phyloP scores from a whole-genome alignment of 192 early-diverging fungal species.

The Rhizophagus clarus region DNA sequence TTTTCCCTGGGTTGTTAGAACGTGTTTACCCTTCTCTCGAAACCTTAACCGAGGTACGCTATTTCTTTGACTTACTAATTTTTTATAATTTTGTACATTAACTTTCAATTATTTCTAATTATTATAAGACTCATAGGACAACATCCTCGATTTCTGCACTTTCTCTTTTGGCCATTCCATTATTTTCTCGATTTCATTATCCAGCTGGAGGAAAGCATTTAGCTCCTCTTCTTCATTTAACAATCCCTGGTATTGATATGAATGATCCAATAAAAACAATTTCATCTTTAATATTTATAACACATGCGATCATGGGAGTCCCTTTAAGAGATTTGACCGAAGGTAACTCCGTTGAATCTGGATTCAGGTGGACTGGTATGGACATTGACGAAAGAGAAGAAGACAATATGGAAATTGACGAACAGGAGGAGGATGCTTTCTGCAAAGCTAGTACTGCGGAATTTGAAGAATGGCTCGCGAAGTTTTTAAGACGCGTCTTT shows the following conservation, averaged over 20 bases:
- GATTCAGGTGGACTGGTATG: conserved; percentile 45
- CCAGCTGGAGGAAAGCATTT: conserved; percentile 86
- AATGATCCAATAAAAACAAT: conserved; percentile 89
- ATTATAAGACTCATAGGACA: conserved; percentile 82
- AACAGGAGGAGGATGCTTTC: conserved; percentile 68
- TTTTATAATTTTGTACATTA: neutral
- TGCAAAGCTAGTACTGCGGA: conserved; percentile 71
- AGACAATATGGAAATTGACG: conserved; percentile 49
- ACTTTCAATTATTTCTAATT: neutral
- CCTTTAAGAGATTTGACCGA: conserved; percentile 69
- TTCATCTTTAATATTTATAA: conserved; percentile 70
- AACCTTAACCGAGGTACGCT: conserved; percentile 66
- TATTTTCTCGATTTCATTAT: conserved; percentile 76
- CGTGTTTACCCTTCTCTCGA: conserved; percentile 87
- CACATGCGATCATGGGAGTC: conserved; percentile 60
- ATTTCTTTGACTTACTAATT: neutral
- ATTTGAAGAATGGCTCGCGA: conserved; percentile 87
- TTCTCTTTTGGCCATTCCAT: conserved; percentile 65
- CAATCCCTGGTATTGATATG: conserved; percentile 89
- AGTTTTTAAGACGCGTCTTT: conserved; percentile 80
- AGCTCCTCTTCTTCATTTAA: conserved; percentile 72
- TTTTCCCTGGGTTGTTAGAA: conserved; percentile 83
- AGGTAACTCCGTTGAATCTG: conserved; percentile 29
- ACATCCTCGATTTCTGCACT: conserved; percentile 78
- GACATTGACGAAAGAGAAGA: conserved; percentile 48